Base-by-base conservation (phyloP, 208 protist species). In the Leishmania gerbilli region DNA sequence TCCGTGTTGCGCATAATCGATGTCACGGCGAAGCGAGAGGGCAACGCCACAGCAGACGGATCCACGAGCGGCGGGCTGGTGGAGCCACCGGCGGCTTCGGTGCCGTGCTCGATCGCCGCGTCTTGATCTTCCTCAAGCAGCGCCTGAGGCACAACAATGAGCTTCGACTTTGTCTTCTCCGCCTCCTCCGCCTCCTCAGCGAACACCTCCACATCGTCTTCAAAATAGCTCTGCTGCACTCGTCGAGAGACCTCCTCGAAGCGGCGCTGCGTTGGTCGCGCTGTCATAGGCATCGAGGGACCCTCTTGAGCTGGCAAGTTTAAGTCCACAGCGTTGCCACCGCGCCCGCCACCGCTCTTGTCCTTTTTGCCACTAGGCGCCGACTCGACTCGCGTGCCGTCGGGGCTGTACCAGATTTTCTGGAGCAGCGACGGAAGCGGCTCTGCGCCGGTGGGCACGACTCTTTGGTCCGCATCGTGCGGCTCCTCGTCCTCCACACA, bases 191-290 rank as follows among this genome's bases (percentile, higher is more conserved):
- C 49, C 37, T 88, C 87, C 56, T 90, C 91, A 17, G 64, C 76
- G 62, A 91, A 97, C n/a, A 91, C 78, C 47, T 82, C 79, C 19
- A 88, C 84, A 77, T 98, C 95, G 15, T 98, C 93, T 71, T 93
- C 88, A 79, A 94, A 98, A 86, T 98, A 98, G 77, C 92, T 65
- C 84, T 95, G 90, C 84, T 98, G 95, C 21, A 98, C 93, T 40
- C 95, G 93, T 49, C 88, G 85, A 31, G 95, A 98, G 0, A 95
- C 84, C 67, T 94, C 91, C 42, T 90, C 88, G 24, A 84, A 76
- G 58, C 74, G 72, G 42, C 86, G 77, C 85, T 86, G 79, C 60
- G 72, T 71, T 27, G 69, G 80, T 37, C 67, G 72, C 8, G 77
- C 81, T 27, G 68, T 75, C 13, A 85, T 58, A 49, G 81, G 71